These are phyloP conservation scores for Daedaleopsis sinensis DNA, from an alignment of 768 basidiomycete genomes.

Conservation along the genomic window DNA sequence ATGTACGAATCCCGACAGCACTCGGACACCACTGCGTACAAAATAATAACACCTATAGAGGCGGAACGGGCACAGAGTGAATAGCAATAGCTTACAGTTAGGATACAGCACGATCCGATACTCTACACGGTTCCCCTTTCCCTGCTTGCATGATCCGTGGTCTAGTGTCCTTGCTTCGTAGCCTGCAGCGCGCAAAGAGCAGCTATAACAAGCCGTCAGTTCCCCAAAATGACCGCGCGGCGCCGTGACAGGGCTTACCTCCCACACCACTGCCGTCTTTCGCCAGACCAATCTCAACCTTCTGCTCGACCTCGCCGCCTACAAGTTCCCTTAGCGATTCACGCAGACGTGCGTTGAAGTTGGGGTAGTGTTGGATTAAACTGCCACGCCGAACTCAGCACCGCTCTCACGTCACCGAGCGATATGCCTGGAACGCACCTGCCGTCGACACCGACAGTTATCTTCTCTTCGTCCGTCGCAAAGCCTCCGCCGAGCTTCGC, in stretches of 20 bases:
- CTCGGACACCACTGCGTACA: too few relatives aligned
- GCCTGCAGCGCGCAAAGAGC: slow-evolving; percentile 88
- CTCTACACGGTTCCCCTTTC: not conserved
- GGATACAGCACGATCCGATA: slow-evolving; percentile 12
- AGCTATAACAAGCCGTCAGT: slow-evolving; percentile 47
- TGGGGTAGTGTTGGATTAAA: slow-evolving; percentile 90
- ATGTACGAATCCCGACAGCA: too few relatives aligned
- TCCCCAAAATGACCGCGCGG: not conserved
- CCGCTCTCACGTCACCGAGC: not conserved
- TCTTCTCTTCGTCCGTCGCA: slow-evolving; percentile 38
- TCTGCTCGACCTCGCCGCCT: slow-evolving; percentile 77
- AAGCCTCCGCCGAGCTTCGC: slow-evolving; percentile 51
- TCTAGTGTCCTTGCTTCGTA: slow-evolving; percentile 50
- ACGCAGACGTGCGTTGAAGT: slow-evolving; percentile 75
- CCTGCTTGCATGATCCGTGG: not conserved
- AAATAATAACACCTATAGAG: too few relatives aligned
- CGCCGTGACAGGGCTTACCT: slow-evolving; percentile 56
- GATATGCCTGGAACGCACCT: slow-evolving; percentile 50
- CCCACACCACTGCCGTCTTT: slow-evolving; percentile 98
- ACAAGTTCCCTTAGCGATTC: slow-evolving; percentile 76
- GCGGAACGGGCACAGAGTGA: not conserved
- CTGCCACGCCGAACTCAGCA: slow-evolving; percentile 40
- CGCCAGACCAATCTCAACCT: slow-evolving; percentile 87
- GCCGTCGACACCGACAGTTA: slow-evolving; percentile 92
- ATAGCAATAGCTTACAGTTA: slow-evolving; percentile 15